These are phyloP conservation scores for Colletotrichum truncatum DNA, from an alignment of 2,329 filamentous ascomycete species.

Conservation along the genomic window DNA sequence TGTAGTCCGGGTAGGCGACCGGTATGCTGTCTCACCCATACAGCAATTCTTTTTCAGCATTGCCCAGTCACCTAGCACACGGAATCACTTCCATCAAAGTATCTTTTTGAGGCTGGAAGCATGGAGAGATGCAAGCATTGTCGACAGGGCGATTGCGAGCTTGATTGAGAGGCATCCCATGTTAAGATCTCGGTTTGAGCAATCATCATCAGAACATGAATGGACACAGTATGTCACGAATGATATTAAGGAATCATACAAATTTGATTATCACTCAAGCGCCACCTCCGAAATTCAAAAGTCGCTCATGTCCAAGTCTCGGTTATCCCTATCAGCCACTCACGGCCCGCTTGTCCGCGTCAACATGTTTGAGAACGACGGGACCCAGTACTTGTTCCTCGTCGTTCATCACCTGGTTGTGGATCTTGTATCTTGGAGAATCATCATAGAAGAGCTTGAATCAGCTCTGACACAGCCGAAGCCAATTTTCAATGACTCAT, in stretches of 20 bases:
- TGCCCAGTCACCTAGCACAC: not conserved
- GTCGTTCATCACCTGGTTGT: conserved; percentile 48
- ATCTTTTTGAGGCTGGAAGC: not conserved
- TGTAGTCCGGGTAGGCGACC: not conserved
- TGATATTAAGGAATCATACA: not conserved
- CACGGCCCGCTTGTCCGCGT: conserved; percentile 32
- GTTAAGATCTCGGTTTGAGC: conserved; percentile 13
- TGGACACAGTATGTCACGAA: conserved; percentile 9
- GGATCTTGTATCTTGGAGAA: conserved; percentile 56
- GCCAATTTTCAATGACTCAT: not conserved
- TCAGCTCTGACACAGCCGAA: not conserved
- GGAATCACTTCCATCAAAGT: conserved; percentile 18
- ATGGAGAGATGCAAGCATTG: not conserved
- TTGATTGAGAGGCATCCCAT: conserved; percentile 16
- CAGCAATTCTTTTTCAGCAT: conserved; percentile 8
- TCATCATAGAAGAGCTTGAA: conserved; percentile 54
- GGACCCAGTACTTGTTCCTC: conserved; percentile 39
- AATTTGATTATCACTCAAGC: not conserved
- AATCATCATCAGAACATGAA: not conserved
- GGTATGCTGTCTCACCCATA: conserved; percentile 7
- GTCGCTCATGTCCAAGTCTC: conserved; percentile 3
- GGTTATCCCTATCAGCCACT: conserved; percentile 3
- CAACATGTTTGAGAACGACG: conserved; percentile 24
- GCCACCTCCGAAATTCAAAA: not conserved
- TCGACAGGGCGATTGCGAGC: not conserved